Conservation (phyloP, 257 asterid genomes). For the Gentiana dahurica region DNA sequence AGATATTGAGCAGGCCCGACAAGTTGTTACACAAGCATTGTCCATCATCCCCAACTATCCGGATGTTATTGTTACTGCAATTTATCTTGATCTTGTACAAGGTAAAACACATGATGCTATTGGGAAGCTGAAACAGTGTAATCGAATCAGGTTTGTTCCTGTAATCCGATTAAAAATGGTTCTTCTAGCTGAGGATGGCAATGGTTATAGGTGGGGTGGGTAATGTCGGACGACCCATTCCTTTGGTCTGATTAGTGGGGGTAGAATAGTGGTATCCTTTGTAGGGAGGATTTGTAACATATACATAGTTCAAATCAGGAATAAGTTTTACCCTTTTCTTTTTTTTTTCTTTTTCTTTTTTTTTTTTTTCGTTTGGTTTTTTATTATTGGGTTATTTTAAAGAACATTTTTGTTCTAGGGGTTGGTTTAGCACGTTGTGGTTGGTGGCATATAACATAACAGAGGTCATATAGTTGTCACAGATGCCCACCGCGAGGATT, state of each 20-base stretch:
- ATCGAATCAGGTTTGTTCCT: slow-evolving; percentile 31
- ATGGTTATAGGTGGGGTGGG: slow-evolving; percentile 6
- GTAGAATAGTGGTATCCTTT: slow-evolving; percentile 54
- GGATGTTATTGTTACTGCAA: slow-evolving; percentile 53
- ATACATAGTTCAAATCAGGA: slow-evolving; percentile 58
- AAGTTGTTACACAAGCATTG: slow-evolving; percentile 40
- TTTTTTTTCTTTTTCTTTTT: slow-evolving; percentile 13
- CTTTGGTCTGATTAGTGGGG: slow-evolving; percentile 37
- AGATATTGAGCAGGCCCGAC: slow-evolving; percentile 55
- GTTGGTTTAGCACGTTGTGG: slow-evolving; percentile 15
- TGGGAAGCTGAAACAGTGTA: slow-evolving; percentile 48
- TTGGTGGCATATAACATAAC: slow-evolving; percentile 33
- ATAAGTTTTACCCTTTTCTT: slow-evolving; percentile 26
- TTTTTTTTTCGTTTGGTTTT: background rate
- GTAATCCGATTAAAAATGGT: slow-evolving; percentile 22
- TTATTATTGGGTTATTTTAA: background rate
- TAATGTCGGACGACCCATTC: slow-evolving; percentile 32
- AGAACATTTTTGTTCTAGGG: slow-evolving; percentile 22
- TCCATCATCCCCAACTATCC: slow-evolving; percentile 39
- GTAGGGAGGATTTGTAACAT: slow-evolving; percentile 58
- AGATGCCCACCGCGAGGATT: slow-evolving; percentile 27
- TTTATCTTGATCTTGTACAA: slow-evolving; percentile 58
- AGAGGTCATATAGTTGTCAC: slow-evolving; percentile 30
- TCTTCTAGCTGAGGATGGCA: slow-evolving; percentile 27
- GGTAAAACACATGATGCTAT: slow-evolving; percentile 60